Evolutionary conservation across 164 flowering plant genomes (phyloP), one percentile per base, ranked within the genome.

Genomic region (Stephania japonica): DNA sequence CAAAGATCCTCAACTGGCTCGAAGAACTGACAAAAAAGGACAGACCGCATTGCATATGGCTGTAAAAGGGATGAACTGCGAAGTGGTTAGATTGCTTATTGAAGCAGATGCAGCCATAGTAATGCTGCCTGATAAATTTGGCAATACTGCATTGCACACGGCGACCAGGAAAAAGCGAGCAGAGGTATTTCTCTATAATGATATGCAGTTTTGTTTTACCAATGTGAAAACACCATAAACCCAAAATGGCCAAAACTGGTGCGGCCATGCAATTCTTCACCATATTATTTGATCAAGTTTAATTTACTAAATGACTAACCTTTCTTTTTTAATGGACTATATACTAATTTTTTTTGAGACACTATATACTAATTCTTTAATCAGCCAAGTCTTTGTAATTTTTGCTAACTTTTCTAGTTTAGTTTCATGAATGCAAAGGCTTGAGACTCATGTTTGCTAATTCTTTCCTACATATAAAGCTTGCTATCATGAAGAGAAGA

Each of bases 11-110:
- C 93, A 87, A 18, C 73, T 92, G 83, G 95, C 93, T 11, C 85
- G 91, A 44, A 84, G 87, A 71, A 89, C 84, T 42, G 97, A 92
- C 79, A 92, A 89, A 85, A 92, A 92, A 76, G 92, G 97, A 26
- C 97, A 92, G 75, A 92, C 95, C 59, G 90, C 97, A n/a, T 72
- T 92, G 74, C 97, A 92, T 76, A 90, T 90, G 97, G 95, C 93
- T 75, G 97, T 89, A 12, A 92, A 92, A 85, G 97, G 97, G 70
- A 76, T 75, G 68, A 87, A 79, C 84, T 82, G 83, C 80, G 91
- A 90, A 67, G 92, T 83, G 47, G 97, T 92, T 43, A 88, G 76
- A 73, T 77, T 82, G 78, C 92, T 92, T 78, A 92, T 92, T 9
- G 84, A 80, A 11, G 92, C 90, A 27, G 95, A 89, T 85, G 82